Evolutionary conservation across 495 filamentous ascomycete genomes (phyloP), one percentile per base, ranked within the genome.

Genomic region (Aeminium ludgeri): DNA sequence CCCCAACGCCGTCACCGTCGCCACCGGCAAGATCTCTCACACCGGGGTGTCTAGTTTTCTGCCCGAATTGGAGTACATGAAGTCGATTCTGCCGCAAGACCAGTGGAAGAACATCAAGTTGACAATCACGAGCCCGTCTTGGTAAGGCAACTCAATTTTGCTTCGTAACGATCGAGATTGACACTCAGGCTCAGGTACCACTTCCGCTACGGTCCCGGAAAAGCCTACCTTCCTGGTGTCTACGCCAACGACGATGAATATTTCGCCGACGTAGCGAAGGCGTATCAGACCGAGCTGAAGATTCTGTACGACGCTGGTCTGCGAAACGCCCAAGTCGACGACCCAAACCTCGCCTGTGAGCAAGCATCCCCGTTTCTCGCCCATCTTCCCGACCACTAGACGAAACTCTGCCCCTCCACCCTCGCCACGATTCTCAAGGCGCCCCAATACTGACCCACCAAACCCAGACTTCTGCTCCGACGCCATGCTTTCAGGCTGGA

Each of bases 141-240:
- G n/a, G n/a, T n/a, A n/a, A n/a, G n/a, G n/a, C n/a, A n/a, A n/a
- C n/a, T n/a, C n/a, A n/a, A n/a, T n/a, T n/a, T n/a, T n/a, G n/a
- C n/a, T n/a, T n/a, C n/a, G n/a, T n/a, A n/a, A n/a, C n/a, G n/a
- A n/a, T n/a, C n/a, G n/a, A n/a, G n/a, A n/a, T n/a, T n/a, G n/a
- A n/a, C 50, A 76, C 74, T 52, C 68, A 78, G 46, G 72, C 11
- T 69, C 69, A n/a, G 74, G 74, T 71, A 76, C 45, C 73, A 79
- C 55, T 67, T 79, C 60, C 65, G 74, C 32, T 74, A 74, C 48
- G 68, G 63, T 34, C 63, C 74, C 38, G 72, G 75, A 16, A 66
- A 59, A 45, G 66, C 63, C 48, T 64, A 76, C 63, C 43, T 52
- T 62, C 41, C 51, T 67, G 20, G 73, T 69, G 8, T 79, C 78